phyloP scores from a whole-genome alignment of 441 rosid species.

The Erodium moschatum region DNA sequence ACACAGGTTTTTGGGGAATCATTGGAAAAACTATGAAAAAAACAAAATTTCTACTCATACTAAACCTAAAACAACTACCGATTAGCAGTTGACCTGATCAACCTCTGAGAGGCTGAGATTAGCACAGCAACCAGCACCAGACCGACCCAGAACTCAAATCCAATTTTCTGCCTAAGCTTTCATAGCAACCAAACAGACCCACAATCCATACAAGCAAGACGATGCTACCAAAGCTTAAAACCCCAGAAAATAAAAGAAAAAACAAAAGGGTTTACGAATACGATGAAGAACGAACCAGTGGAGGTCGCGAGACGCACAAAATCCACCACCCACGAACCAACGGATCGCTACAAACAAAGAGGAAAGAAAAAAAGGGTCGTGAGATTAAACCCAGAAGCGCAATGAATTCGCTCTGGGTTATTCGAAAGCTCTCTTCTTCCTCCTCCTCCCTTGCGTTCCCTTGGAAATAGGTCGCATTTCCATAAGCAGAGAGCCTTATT shows the following conservation, averaged over 20 bases:
- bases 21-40: constrained; percentile 1
- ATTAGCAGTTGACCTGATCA: constrained; percentile 10
- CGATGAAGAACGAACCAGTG: constrained; percentile 1
- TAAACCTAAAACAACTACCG: background rate
- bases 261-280: constrained; percentile 23
- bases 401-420: background rate
- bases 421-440: constrained; percentile 25
- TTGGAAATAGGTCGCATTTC: constrained; percentile 22
- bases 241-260: background rate
- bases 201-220: constrained; percentile 1
- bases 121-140: background rate
- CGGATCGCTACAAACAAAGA: background rate
- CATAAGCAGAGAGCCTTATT: constrained; percentile 18
- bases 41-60: constrained; percentile 3
- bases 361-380: background rate
- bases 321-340: no score
- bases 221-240: constrained; percentile 12
- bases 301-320: no score
- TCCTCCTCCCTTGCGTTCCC: constrained; percentile 24
- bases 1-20: background rate
- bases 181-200: constrained; percentile 23
- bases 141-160: constrained; percentile 7
- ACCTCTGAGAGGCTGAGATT: background rate
- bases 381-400: constrained; percentile 14
- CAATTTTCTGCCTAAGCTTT: constrained; percentile 16